Evolutionary conservation across 352 stramenopile genomes (phyloP).

Genomic region (Elongisporangium anandrum): DNA sequence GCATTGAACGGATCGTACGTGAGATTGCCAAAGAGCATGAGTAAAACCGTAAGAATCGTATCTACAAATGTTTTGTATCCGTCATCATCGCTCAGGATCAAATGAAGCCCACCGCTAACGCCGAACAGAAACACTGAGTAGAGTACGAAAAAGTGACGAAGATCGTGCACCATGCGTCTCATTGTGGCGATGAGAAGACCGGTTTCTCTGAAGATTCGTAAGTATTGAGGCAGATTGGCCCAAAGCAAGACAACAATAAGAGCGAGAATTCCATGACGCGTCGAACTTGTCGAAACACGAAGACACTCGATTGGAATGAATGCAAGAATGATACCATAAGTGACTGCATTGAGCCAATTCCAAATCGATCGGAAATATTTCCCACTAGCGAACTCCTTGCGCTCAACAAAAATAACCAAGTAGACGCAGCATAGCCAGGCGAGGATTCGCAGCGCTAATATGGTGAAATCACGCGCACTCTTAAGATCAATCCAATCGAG

Average conservation of each 20-base stretch:
- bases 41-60: conserved; percentile 63
- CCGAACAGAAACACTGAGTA: conserved; percentile 69
- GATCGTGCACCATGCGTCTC: conserved; percentile 60
- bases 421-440: conserved; percentile 52
- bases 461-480: conserved; percentile 31
- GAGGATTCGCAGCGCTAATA: conserved; percentile 25
- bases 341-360: conserved; percentile 52
- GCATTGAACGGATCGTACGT: conserved; percentile 34
- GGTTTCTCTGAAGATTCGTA: conserved; percentile 50
- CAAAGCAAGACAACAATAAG: conserved; percentile 55
- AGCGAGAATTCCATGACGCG: conserved; percentile 43
- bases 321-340: conserved; percentile 33
- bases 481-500: conserved; percentile 40
- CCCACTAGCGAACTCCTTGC: conserved; percentile 33
- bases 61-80: conserved; percentile 57
- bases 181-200: conserved; percentile 75
- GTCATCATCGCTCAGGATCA: conserved; percentile 41
- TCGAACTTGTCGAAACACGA: conserved; percentile 11
- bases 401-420: conserved; percentile 44
- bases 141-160: conserved; percentile 62
- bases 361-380: conserved; percentile 59
- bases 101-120: conserved; percentile 68
- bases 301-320: conserved; percentile 49
- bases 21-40: conserved; percentile 69
- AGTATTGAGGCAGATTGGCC: conserved; percentile 68